phyloP scores from a whole-genome alignment of 2,329 filamentous ascomycete genomes.

The Pezicula carpinea region DNA sequence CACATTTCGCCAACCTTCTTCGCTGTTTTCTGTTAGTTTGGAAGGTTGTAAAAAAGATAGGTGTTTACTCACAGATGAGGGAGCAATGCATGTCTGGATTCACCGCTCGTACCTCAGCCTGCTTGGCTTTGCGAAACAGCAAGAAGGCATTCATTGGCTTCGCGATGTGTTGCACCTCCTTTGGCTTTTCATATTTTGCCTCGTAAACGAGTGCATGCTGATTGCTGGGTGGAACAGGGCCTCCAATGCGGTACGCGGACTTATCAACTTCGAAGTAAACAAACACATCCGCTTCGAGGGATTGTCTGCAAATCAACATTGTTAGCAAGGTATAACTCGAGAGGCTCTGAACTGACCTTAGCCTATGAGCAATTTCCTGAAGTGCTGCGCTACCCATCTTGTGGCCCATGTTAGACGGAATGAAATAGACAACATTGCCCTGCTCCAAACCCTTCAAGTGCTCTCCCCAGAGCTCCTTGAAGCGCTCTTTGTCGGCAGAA shows the following conservation, averaged over 20 bases:
- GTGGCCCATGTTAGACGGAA: neutral
- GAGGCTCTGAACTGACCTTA: neutral
- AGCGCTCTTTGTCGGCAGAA: neutral
- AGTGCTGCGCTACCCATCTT: neutral
- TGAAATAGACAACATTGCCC: neutral
- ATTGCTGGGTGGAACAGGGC: neutral
- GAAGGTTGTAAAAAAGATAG: neutral
- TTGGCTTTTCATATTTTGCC: neutral
- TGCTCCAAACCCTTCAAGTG: neutral
- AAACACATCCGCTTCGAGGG: neutral
- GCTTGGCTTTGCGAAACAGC: slow-evolving; percentile 5
- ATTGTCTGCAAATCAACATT: neutral
- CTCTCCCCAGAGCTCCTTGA: neutral
- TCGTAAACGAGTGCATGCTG: neutral
- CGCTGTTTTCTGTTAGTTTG: slow-evolving; percentile 2
- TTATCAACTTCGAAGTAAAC: slow-evolving; percentile 4
- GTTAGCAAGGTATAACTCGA: neutral
- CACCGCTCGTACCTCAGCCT: neutral
- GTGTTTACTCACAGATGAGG: slow-evolving; percentile 6
- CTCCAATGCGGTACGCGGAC: slow-evolving; percentile 3
- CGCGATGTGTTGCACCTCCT: too few relatives aligned
- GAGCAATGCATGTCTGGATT: slow-evolving; percentile 7
- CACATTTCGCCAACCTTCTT: slow-evolving; percentile 8
- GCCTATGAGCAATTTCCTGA: neutral
- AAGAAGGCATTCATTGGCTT: slow-evolving; percentile 6